Base-by-base conservation (phyloP, 257 asterid species). In the Gynochthodes officinalis region DNA sequence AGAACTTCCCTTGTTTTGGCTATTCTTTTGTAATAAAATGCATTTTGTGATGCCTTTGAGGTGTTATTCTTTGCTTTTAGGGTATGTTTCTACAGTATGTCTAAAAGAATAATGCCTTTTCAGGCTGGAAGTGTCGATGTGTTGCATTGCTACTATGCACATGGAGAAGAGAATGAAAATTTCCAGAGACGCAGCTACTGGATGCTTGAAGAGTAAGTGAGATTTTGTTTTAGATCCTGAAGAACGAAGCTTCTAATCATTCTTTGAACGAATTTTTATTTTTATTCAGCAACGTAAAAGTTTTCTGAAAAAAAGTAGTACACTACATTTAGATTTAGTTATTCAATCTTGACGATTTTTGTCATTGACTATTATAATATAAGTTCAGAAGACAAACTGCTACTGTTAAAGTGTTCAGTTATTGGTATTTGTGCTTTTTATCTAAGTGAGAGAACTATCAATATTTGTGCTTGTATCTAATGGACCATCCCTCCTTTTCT, bases 161-260 rank as follows among this genome's bases (percentile, higher is more conserved):
- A 93, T 80, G 98, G 98, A 70, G 93, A 93, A 82, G 93, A 88
- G 35, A 79, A 88, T 21, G 93, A 88, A 73, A 89, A 84, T 83
- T 93, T 90, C 72, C 98, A 90, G 81, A 84, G 98, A 80, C 98
- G 98, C 82, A 85, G 96, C 86, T 93, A 90, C 76, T 93, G 98
- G 98, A 82, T 93, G 97, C 98, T 93, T 71, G 98, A 89, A 84
- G 97, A 90, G 97, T 93, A 83, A 80, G 97, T 84, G 77, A 39
- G 23, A 27, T 18, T 23, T 64, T 25, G n/a, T 23, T 15, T n/a
- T 8, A 39, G 53, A 1, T 5, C 43, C 19, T 69, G 7, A n/a
- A n/a, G n/a, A n/a, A n/a, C n/a, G n/a, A n/a, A n/a, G n/a, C n/a
- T n/a, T n/a, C n/a, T n/a, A n/a, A n/a, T n/a, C n/a, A n/a, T n/a